A percentile compares a stretch with the other conserved stretches of the same genome.
These are phyloP conservation scores for Agaricales sp. DNA, from an alignment of 1,284 basidiomycete genomes.

Conservation along the genomic window DNA sequence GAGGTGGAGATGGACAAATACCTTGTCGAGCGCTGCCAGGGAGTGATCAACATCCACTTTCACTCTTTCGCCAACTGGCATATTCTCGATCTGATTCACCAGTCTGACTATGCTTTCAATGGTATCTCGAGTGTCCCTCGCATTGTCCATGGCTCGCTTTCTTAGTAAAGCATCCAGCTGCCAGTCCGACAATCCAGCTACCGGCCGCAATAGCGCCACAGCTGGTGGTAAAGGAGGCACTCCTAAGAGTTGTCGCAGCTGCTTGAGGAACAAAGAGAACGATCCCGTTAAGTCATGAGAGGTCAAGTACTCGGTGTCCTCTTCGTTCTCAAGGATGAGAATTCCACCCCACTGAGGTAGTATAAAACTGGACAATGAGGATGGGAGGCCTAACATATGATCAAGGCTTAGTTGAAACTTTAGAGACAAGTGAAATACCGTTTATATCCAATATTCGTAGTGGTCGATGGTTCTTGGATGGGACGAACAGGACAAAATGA, in stretches of 20 bases:
- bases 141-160: constrained; percentile 63
- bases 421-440: constrained; percentile 27
- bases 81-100: constrained; percentile 77
- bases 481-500: constrained; percentile 88
- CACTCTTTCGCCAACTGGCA: constrained; percentile 80
- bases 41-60: constrained; percentile 61
- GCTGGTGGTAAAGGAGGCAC: constrained; percentile 51
- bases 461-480: constrained; percentile 60
- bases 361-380: constrained; percentile 64
- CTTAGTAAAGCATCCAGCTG: constrained; percentile 74
- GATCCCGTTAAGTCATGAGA: constrained; percentile 36
- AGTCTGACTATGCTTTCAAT: constrained; percentile 74
- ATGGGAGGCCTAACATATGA: constrained; percentile 25
- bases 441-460: constrained; percentile 54
- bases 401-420: constrained; percentile 9
- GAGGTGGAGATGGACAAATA: constrained; percentile 23
- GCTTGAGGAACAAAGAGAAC: constrained; percentile 66
- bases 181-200: constrained; percentile 47
- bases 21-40: constrained; percentile 61
- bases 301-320: constrained; percentile 17
- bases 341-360: constrained; percentile 96
- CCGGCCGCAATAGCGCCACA: constrained; percentile 18
- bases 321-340: constrained; percentile 60
- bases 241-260: constrained; percentile 74
- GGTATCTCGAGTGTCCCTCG: constrained; percentile 59